These are phyloP conservation scores for Aschersonia sp. DNA, from an alignment of 2,329 filamentous ascomycete species.

Conservation along the genomic window DNA sequence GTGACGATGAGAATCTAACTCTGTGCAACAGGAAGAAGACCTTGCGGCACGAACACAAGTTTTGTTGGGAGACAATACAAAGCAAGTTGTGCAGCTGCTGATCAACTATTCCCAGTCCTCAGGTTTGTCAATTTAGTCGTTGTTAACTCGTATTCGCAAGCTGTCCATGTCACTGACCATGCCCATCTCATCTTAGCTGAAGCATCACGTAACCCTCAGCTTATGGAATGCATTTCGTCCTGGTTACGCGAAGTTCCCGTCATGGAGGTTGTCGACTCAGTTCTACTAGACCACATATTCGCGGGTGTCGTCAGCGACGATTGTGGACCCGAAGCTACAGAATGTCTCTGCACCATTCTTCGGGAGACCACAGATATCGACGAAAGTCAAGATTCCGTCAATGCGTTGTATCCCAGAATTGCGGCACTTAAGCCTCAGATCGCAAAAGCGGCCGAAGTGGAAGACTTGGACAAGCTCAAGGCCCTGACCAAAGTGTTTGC, in stretches of 20 bases:
- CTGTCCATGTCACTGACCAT: no score
- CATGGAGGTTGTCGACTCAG: conserved; percentile 68
- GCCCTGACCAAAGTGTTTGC: conserved; percentile 82
- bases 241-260: conserved; percentile 92
- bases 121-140: conserved; percentile 34
- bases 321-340: conserved; percentile 77
- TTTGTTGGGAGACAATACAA: conserved; percentile 78
- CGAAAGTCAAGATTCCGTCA: conserved; percentile 70
- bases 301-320: conserved; percentile 59
- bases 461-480: conserved; percentile 77
- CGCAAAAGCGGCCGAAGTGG: conserved; percentile 56
- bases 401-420: conserved; percentile 68
- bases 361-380: conserved; percentile 89
- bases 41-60: conserved; percentile 74
- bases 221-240: conserved; percentile 91
- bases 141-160: no score
- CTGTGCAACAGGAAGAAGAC: conserved; percentile 76
- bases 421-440: conserved; percentile 67
- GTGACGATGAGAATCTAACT: conserved; percentile 20
- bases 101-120: conserved; percentile 88
- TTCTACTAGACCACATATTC: conserved; percentile 69
- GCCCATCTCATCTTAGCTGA: no score
- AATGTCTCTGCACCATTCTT: conserved; percentile 86
- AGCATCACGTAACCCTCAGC: conserved; percentile 72
- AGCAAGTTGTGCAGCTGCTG: conserved; percentile 74